phyloP scores from a whole-genome alignment of 495 filamentous ascomycete species.

The Penicillium tannophilum region DNA sequence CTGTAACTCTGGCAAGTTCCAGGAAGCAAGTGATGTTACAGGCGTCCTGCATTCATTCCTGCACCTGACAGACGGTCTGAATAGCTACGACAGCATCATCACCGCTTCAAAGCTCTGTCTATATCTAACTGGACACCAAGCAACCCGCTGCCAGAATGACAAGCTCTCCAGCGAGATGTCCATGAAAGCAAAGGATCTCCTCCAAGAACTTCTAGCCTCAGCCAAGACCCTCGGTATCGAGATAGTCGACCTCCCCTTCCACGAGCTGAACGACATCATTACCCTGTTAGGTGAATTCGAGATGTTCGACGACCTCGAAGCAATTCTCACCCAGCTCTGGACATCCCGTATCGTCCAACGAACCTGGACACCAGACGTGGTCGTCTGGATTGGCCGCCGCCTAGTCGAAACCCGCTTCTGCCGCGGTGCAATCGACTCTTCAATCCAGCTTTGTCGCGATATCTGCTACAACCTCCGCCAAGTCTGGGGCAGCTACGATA shows the following conservation, averaged over 20 bases:
- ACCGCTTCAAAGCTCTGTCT: slow-evolving; percentile 59
- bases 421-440: slow-evolving; percentile 40
- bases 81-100: slow-evolving; percentile 46
- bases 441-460: slow-evolving; percentile 58
- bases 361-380: slow-evolving; percentile 54
- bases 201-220: slow-evolving; percentile 52
- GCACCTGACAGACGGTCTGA: slow-evolving; percentile 55
- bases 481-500: slow-evolving; percentile 56
- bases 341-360: slow-evolving; percentile 60
- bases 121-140: slow-evolving; percentile 53
- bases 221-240: slow-evolving; percentile 53
- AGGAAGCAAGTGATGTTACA: slow-evolving; percentile 55
- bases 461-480: slow-evolving; percentile 67
- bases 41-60: slow-evolving; percentile 58
- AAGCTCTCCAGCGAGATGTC: slow-evolving; percentile 50
- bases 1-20: slow-evolving; percentile 45
- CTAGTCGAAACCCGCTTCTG: slow-evolving; percentile 60
- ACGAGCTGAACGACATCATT: slow-evolving; percentile 56
- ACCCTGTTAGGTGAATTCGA: slow-evolving; percentile 60
- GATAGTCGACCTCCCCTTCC: slow-evolving; percentile 53
- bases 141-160: slow-evolving; percentile 40
- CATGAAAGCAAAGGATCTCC: slow-evolving; percentile 54
- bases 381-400: slow-evolving; percentile 58
- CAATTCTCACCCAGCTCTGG: slow-evolving; percentile 61
- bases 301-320: slow-evolving; percentile 61